Evolutionary conservation across 164 flowering plant genomes (phyloP), one percentile per base, ranked within the genome.

Genomic region (Nymphaea thermarum): DNA sequence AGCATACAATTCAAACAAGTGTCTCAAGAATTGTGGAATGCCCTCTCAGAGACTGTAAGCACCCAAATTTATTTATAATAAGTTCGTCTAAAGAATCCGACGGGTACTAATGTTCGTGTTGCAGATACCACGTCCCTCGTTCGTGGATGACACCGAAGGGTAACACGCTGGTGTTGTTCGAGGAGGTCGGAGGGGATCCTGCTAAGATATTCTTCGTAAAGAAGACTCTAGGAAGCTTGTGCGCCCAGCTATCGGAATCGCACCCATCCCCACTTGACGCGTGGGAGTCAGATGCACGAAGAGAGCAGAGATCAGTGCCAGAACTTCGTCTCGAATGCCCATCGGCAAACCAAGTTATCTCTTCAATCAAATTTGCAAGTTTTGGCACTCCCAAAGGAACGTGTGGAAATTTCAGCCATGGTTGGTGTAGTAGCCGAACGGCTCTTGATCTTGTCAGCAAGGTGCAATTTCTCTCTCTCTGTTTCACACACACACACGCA

Each of bases 121-220:
- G 59, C 86, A 90, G 96, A 72, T 89, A 91, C 78, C 97, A 89
- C 70, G 89, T 89, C 8, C 97, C 98, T 3, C 88, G 91, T 5
- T 85, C 96, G 43, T 93, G 97, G 97, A 62, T 89, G 60, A 72
- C 86, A 80, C 73, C 87, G 64, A 85, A 78, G 36, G 85, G 81
- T 41, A 93, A 93, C 77, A 75, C 76, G 64, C 83, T 93, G 25
- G 98, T 93, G 62, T 71, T 93, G 75, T 87, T 93, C 65, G 98
- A 91, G 85, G 97, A 93, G 73, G 71, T 73, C 14, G 98, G 98
- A 3, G 97, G 98, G 4, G 89, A 89, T 78, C 95, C 97, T 6
- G 85, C 89, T 10, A 71, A 76, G 75, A 74, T 91, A 71, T 80
- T 86, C 62, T 81, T 89, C 64, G 86, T 81, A 2, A 79, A 83